Conservation (phyloP, 1,284 basidiomycete genomes). For the Prillingera fragicola region DNA sequence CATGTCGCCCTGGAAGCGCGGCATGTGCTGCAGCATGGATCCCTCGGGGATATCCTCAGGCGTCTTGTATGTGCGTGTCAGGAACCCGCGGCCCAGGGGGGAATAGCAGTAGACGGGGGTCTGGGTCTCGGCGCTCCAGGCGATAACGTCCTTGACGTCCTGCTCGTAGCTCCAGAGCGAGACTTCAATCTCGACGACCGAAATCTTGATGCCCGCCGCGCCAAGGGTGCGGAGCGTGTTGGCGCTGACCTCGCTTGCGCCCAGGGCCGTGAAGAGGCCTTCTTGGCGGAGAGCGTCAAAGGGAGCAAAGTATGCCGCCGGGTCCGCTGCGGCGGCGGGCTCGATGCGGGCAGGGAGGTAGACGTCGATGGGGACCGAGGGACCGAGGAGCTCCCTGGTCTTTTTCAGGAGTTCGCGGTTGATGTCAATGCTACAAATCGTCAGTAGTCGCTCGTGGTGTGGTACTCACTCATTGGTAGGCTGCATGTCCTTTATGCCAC, state of each 20-base stretch:
- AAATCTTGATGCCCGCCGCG: conserved; percentile 28
- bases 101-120: conserved; percentile 58
- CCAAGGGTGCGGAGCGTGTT: conserved; percentile 2
- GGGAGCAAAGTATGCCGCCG: conserved; percentile 6
- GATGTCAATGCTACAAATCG: conserved; percentile 44
- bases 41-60: conserved; percentile 54
- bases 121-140: conserved; percentile 50
- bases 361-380: conserved; percentile 52
- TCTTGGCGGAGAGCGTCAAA: conserved; percentile 28
- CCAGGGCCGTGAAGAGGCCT: conserved; percentile 30
- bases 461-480: conserved; percentile 16
- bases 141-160: conserved; percentile 48
- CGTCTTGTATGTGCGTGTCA: conserved; percentile 54
- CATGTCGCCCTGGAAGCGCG: conserved; percentile 49
- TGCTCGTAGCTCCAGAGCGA: conserved; percentile 54
- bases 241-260: conserved; percentile 28
- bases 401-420: conserved; percentile 49
- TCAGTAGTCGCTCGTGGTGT: not conserved
- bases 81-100: conserved; percentile 58
- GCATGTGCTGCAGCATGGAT: conserved; percentile 23
- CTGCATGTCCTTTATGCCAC: conserved; percentile 40
- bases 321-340: conserved; percentile 1
- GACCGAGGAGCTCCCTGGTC: conserved; percentile 48
- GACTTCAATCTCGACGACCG: conserved; percentile 56
- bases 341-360: conserved; percentile 36